Percentiles rank a stretch among this genome's conserved stretches.
Conservation (phyloP, 176 grass and related monocot genomes). For the Tillandsia fasciculata region DNA sequence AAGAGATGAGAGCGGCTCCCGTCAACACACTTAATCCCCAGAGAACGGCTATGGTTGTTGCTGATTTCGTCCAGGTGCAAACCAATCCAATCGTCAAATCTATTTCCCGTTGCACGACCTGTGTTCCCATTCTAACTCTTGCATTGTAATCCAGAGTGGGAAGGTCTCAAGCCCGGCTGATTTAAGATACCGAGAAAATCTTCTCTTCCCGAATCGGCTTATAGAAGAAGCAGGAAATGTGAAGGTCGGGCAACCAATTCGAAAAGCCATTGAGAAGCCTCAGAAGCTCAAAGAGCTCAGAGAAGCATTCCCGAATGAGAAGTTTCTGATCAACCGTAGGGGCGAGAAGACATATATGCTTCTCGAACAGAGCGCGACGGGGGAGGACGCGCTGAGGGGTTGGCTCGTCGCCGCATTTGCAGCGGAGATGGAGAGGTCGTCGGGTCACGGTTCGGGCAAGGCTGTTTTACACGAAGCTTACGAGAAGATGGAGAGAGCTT, state of each 20-base stretch:
- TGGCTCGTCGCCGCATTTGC: slow-evolving; percentile 82
- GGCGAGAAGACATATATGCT: slow-evolving; percentile 47
- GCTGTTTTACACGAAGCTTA: slow-evolving; percentile 38
- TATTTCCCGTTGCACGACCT: not conserved
- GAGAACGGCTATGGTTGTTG: slow-evolving; percentile 79
- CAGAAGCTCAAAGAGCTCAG: slow-evolving; percentile 28
- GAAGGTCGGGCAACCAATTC: slow-evolving; percentile 56
- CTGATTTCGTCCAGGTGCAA: slow-evolving; percentile 76
- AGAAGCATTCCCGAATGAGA: slow-evolving; percentile 56
- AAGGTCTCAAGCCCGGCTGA: slow-evolving; percentile 84
- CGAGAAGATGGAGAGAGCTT: slow-evolving; percentile 52
- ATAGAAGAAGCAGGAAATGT: slow-evolving; percentile 73
- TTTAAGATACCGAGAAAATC: slow-evolving; percentile 59
- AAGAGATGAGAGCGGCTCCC: slow-evolving; percentile 92
- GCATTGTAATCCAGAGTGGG: slow-evolving; percentile 36
- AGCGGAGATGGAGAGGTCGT: slow-evolving; percentile 50
- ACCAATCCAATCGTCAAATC: not conserved
- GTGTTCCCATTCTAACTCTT: slow-evolving; percentile 7
- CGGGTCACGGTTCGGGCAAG: slow-evolving; percentile 10
- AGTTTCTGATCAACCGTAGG: slow-evolving; percentile 48
- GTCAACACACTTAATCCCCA: slow-evolving; percentile 83
- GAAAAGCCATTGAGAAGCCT: slow-evolving; percentile 27
- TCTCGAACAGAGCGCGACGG: slow-evolving; percentile 56
- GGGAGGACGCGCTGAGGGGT: slow-evolving; percentile 71
- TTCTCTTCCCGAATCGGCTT: slow-evolving; percentile 55